Conservation (phyloP, 1,284 basidiomycete genomes). For the Microbotryum scabiosae region DNA sequence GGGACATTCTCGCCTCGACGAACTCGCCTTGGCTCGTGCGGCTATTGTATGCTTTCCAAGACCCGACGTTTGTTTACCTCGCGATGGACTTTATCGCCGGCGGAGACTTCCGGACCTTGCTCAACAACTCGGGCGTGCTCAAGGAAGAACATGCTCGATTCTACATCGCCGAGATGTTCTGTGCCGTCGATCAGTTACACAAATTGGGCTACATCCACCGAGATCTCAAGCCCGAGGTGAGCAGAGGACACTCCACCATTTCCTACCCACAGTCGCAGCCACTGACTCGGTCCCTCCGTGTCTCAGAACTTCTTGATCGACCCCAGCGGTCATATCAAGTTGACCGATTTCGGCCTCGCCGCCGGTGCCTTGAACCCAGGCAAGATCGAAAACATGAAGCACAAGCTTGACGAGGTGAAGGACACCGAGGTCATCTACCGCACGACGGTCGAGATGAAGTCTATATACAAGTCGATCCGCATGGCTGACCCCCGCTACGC, state of each 20-base stretch:
- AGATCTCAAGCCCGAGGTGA: constrained; percentile 91
- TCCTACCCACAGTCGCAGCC: constrained; percentile 3
- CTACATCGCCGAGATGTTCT: constrained; percentile 95
- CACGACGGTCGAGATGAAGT: constrained; percentile 88
- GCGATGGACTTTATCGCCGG: constrained; percentile 99
- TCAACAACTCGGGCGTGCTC: constrained; percentile 92
- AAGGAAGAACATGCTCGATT: constrained; percentile 92
- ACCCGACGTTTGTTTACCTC: constrained; percentile 76
- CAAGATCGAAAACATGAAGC: constrained; percentile 86
- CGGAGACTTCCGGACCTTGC: constrained; percentile 85
- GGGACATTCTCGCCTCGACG: constrained; percentile 89
- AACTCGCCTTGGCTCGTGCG: constrained; percentile 92
- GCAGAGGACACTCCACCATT: constrained; percentile 17
- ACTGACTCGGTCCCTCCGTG: constrained; percentile 3
- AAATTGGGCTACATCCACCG: constrained; percentile 95
- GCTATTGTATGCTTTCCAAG: constrained; percentile 89
- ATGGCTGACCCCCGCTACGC: constrained; percentile 88
- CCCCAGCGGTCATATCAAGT: constrained; percentile 88
- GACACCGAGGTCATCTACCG: constrained; percentile 84
- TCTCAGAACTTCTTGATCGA: constrained; percentile 93
- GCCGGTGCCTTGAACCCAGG: constrained; percentile 93
- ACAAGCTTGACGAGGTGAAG: constrained; percentile 95
- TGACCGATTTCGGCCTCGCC: constrained; percentile 96
- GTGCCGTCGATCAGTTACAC: constrained; percentile 79
- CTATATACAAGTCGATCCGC: constrained; percentile 86